Evolutionary conservation across 495 filamentous ascomycete genomes (phyloP).

Genomic region (Xylaria longipes): DNA sequence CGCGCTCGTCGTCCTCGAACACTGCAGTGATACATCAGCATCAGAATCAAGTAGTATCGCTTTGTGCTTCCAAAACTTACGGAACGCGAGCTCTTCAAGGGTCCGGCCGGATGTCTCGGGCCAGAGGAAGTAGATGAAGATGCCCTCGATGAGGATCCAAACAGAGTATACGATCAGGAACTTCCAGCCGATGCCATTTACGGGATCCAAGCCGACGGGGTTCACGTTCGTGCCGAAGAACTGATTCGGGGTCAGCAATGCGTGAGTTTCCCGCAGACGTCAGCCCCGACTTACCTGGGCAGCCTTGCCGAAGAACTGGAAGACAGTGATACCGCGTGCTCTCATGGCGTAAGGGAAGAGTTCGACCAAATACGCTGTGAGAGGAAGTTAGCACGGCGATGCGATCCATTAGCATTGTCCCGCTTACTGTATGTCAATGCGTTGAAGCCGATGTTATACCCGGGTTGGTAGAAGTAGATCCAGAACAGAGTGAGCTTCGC

Average conservation of each 20-base stretch:
- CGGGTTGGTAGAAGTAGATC: constrained; percentile 62
- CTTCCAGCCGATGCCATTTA: constrained; percentile 62
- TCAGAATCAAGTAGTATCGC: neutral
- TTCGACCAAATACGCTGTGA: constrained; percentile 61
- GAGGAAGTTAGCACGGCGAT: constrained; percentile 22
- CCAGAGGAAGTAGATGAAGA: constrained; percentile 64
- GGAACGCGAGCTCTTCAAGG: constrained; percentile 66
- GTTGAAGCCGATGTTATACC: constrained; percentile 66
- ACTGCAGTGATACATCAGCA: constrained; percentile 44
- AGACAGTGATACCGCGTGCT: constrained; percentile 63
- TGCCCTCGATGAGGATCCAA: constrained; percentile 60
- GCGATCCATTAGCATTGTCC: too few relatives aligned
- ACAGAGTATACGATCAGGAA: constrained; percentile 68
- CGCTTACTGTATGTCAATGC: constrained; percentile 63
- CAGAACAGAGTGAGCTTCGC: constrained; percentile 60
- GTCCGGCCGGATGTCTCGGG: constrained; percentile 64
- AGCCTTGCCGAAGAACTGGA: constrained; percentile 64
- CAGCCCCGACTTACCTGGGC: constrained; percentile 33
- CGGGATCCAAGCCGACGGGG: constrained; percentile 61
- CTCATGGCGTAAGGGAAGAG: constrained; percentile 65
- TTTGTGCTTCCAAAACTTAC: constrained; percentile 40
- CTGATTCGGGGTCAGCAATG: constrained; percentile 8
- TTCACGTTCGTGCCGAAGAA: constrained; percentile 72
- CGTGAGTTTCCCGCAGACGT: neutral
- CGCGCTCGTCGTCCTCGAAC: constrained; percentile 60